Percentiles rank a stretch among this genome's conserved stretches.
Conservation (phyloP, 1,284 basidiomycete genomes). For the Lentinula novae-zelandiae region DNA sequence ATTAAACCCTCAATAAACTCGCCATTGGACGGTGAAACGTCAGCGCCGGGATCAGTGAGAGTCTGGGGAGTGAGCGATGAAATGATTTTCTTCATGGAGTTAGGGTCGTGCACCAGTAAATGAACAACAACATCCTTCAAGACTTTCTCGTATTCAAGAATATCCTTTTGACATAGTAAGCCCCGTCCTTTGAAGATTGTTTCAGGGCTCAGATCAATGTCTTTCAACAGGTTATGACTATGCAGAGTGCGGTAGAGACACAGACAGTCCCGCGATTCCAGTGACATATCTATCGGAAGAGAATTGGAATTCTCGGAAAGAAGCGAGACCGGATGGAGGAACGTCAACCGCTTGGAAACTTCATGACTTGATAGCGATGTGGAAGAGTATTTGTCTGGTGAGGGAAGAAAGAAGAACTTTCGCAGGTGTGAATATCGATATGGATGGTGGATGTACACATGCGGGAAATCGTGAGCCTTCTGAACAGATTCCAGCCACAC, state of each 20-base stretch:
- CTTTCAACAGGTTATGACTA: constrained; percentile 21
- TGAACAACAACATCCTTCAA: constrained; percentile 43
- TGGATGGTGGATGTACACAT: constrained; percentile 57
- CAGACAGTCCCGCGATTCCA: constrained; percentile 57
- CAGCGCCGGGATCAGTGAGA: constrained; percentile 38
- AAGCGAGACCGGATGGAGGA: constrained; percentile 58
- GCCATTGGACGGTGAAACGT: constrained; percentile 31
- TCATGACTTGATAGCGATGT: constrained; percentile 33
- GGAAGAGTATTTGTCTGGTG: constrained; percentile 24
- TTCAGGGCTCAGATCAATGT: constrained; percentile 39
- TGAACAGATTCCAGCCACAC: constrained; percentile 62
- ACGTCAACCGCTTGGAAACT: constrained; percentile 38
- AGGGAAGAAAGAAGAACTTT: constrained; percentile 53
- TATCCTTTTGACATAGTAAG: constrained; percentile 53
- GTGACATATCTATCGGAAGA: constrained; percentile 56
- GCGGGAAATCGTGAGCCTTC: constrained; percentile 48
- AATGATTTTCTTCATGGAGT: constrained; percentile 24
- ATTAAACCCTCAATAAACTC: not conserved
- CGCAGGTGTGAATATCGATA: constrained; percentile 71
- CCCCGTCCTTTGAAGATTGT: constrained; percentile 37
- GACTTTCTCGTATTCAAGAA: constrained; percentile 51
- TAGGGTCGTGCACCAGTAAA: constrained; percentile 32
- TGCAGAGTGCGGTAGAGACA: constrained; percentile 44
- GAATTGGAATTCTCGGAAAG: constrained; percentile 45
- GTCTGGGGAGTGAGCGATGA: constrained; percentile 23